Percentiles rank a stretch among this genome's conserved stretches.
Conservation (phyloP, 352 stramenopile genomes). For the Blastocystis hominis region DNA sequence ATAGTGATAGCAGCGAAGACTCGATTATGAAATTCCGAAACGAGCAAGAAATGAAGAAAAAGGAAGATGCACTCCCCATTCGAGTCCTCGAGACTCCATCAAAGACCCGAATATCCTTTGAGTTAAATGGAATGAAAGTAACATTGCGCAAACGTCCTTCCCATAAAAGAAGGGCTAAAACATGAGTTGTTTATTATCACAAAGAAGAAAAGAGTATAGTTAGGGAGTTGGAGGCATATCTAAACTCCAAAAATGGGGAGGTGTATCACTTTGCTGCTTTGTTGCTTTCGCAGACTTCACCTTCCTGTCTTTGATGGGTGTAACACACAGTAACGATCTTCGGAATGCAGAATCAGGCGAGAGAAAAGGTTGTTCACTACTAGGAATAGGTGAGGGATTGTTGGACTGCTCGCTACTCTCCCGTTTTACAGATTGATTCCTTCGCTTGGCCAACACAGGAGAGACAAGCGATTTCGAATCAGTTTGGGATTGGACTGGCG, state of each 20-base stretch:
- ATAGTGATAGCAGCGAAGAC: too few species aligned
- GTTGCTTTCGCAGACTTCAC: not conserved
- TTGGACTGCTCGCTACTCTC: not conserved
- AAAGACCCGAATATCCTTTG: not conserved
- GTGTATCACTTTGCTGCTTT: not conserved
- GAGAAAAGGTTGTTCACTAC: too few species aligned
- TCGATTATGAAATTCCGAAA: too few species aligned
- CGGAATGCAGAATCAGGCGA: too few species aligned
- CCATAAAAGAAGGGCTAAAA: not conserved
- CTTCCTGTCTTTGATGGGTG: not conserved
- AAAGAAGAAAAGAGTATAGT: not conserved
- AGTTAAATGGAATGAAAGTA: conserved; percentile 6
- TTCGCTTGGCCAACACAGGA: not conserved
- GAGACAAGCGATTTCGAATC: not conserved
- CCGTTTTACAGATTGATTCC: not conserved
- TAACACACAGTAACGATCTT: not conserved
- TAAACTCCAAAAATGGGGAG: conserved; percentile 8
- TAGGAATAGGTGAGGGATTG: not conserved
- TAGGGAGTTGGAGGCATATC: not conserved
- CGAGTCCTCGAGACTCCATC: too few species aligned
- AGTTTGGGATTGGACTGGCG: not conserved
- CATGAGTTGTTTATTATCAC: not conserved
- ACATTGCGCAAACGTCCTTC: not conserved
- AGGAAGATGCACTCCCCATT: too few species aligned
- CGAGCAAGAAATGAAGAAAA: too few species aligned